These are phyloP conservation scores for Talaromyces stipitatus DNA, from an alignment of 495 filamentous ascomycete species.

Conservation along the genomic window DNA sequence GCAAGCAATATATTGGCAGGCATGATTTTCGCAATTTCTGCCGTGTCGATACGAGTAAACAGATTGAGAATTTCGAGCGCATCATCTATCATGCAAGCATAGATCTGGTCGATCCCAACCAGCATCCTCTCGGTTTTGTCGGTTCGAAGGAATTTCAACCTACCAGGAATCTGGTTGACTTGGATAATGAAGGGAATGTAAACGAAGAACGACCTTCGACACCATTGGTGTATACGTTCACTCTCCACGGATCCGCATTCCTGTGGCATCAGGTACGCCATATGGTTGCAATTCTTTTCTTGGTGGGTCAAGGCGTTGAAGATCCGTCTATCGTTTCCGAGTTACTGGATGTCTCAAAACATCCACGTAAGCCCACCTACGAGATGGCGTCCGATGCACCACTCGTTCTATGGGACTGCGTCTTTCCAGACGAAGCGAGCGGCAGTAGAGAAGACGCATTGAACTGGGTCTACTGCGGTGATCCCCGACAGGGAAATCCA, in stretches of 20 bases:
- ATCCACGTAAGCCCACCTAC: conserved; percentile 71
- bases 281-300: conserved; percentile 81
- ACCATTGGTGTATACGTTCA: conserved; percentile 77
- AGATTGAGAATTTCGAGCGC: conserved; percentile 72
- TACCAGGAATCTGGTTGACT: conserved; percentile 8
- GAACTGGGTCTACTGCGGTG: conserved; percentile 70
- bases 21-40: conserved; percentile 98
- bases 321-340: conserved; percentile 59
- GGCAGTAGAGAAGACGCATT: conserved; percentile 53
- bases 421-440: conserved; percentile 60
- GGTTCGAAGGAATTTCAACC: conserved; percentile 25
- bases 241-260: conserved; percentile 84
- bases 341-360: conserved; percentile 61
- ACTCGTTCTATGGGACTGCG: conserved; percentile 90
- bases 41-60: conserved; percentile 79
- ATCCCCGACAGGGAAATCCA: conserved; percentile 30
- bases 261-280: conserved; percentile 96
- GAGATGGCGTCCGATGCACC: conserved; percentile 84
- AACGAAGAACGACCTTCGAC: conserved; percentile 13
- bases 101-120: conserved; percentile 50
- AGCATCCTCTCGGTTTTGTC: conserved; percentile 33
- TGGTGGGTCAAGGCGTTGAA: conserved; percentile 87
- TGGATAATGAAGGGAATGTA: conserved; percentile 10
- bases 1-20: conserved; percentile 65
- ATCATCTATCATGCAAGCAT: conserved; percentile 71